A percentile compares a stretch with the other conserved stretches of the same genome.
phyloP scores from a whole-genome alignment of 2,329 filamentous ascomycete genomes.

The Fusarium sp. region DNA sequence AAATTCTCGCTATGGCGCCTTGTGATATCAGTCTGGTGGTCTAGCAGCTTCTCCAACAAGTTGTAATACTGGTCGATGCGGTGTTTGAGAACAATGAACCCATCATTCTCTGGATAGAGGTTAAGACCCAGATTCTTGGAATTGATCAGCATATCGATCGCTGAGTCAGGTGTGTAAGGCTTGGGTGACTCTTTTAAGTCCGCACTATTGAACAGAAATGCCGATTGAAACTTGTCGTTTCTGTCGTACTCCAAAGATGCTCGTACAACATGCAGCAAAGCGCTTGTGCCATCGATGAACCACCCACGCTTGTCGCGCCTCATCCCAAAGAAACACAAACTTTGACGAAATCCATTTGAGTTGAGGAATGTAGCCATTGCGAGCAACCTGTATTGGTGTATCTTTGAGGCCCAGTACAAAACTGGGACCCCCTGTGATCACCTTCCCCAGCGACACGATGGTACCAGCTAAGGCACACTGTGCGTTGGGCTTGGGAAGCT shows the following conservation, averaged over 20 bases:
- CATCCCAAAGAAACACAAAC: not conserved
- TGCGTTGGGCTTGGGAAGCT: fast-evolving
- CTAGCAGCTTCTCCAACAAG: not conserved
- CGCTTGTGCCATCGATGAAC: not conserved
- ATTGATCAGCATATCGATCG: not conserved
- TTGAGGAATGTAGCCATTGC: not conserved
- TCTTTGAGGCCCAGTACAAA: not conserved
- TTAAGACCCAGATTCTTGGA: not conserved
- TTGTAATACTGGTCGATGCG: not conserved
- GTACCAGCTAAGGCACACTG: not conserved
- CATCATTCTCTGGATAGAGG: not conserved
- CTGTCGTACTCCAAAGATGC: not conserved
- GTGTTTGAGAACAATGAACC: not conserved
- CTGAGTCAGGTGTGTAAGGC: fast-evolving
- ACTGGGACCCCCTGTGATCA: not conserved
- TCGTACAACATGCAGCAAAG: not conserved
- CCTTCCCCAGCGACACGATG: not conserved
- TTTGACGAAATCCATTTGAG: not conserved
- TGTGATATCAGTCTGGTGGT: not conserved
- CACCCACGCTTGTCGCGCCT: not conserved
- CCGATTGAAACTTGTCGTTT: not conserved
- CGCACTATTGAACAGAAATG: not conserved
- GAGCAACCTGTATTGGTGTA: fast-evolving
- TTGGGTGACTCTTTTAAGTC: fast-evolving
- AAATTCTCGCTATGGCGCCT: fast-evolving